phyloP scores from a whole-genome alignment of 768 basidiomycete species.

The Serendipita vermifera region DNA sequence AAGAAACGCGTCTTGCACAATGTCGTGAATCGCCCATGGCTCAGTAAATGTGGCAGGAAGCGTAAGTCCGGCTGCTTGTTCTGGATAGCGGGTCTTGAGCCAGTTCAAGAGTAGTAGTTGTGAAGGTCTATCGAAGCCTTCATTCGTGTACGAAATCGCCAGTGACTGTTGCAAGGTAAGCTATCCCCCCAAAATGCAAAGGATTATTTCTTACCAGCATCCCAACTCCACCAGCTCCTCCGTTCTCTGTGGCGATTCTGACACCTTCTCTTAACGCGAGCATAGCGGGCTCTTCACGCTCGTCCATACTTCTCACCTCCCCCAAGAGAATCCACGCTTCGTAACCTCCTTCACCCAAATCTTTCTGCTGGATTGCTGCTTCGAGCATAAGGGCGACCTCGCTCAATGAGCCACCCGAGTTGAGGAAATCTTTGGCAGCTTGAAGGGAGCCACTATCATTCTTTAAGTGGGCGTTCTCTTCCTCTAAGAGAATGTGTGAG shows the following conservation, averaged over 20 bases:
- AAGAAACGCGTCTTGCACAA: slow-evolving; percentile 74
- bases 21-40: slow-evolving; percentile 71
- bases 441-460: slow-evolving; percentile 34
- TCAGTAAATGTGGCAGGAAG: slow-evolving; percentile 36
- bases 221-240: slow-evolving; percentile 50
- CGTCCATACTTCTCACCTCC: slow-evolving; percentile 80
- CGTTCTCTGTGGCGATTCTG: slow-evolving; percentile 41
- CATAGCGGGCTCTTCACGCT: slow-evolving; percentile 73
- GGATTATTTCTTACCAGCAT: slow-evolving; percentile 62
- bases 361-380: slow-evolving; percentile 74
- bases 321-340: slow-evolving; percentile 91
- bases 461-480: slow-evolving; percentile 51
- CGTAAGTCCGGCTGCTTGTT: slow-evolving; percentile 32
- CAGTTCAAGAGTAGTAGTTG: slow-evolving; percentile 77
- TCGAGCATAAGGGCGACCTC: slow-evolving; percentile 81
- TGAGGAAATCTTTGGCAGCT: slow-evolving; percentile 65
- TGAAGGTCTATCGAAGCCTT: slow-evolving; percentile 76
- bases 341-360: slow-evolving; percentile 66
- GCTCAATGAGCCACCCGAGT: slow-evolving; percentile 71
- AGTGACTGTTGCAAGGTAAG: slow-evolving; percentile 48
- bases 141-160: slow-evolving; percentile 93
- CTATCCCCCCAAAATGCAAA: not conserved
- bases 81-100: slow-evolving; percentile 55
- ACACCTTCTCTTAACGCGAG: slow-evolving; percentile 65
- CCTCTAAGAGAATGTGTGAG: slow-evolving; percentile 35